Percentiles rank a stretch among this genome's conserved stretches.
phyloP scores from a whole-genome alignment of 345 rosid genomes.

The Nephelium lappaceum region DNA sequence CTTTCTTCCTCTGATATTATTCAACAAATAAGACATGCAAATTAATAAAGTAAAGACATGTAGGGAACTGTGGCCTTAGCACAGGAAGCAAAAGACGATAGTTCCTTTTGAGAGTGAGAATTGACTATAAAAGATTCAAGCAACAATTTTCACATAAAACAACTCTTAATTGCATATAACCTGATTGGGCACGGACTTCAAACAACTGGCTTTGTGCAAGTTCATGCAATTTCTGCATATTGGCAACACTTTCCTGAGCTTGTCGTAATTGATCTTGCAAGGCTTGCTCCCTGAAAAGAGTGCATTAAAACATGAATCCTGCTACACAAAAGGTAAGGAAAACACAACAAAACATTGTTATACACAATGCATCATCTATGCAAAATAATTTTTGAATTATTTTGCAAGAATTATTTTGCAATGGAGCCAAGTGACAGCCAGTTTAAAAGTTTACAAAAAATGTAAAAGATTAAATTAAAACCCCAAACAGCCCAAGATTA shows the following conservation, averaged over 20 bases:
- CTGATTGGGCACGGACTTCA: conserved; percentile 96
- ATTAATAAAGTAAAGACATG: conserved; percentile 12
- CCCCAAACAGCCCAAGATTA: background rate
- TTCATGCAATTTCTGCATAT: conserved; percentile 95
- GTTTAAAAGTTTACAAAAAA: background rate
- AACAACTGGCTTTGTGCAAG: conserved; percentile 97
- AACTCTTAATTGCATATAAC: conserved; percentile 39
- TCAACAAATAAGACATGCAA: conserved; percentile 15
- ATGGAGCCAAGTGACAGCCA: background rate
- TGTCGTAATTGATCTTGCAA: conserved; percentile 99
- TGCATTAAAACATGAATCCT: conserved; percentile 8
- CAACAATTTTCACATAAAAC: conserved; percentile 2
- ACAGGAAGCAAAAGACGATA: background rate
- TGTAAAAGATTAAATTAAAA: background rate
- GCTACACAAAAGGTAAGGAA: background rate
- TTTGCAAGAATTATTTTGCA: background rate
- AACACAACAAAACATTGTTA: conserved; percentile 3
- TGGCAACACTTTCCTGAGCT: conserved; percentile 91
- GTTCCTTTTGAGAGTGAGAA: background rate
- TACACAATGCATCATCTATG: conserved; percentile 9
- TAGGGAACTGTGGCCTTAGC: background rate
- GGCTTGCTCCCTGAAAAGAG: conserved; percentile 70
- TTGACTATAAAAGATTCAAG: background rate
- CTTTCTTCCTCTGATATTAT: conserved; percentile 78
- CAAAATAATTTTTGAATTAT: background rate